Percentiles rank a stretch among this genome's conserved stretches.
phyloP scores from a whole-genome alignment of 2,329 filamentous ascomycete genomes.

The Botrytis byssoidea region DNA sequence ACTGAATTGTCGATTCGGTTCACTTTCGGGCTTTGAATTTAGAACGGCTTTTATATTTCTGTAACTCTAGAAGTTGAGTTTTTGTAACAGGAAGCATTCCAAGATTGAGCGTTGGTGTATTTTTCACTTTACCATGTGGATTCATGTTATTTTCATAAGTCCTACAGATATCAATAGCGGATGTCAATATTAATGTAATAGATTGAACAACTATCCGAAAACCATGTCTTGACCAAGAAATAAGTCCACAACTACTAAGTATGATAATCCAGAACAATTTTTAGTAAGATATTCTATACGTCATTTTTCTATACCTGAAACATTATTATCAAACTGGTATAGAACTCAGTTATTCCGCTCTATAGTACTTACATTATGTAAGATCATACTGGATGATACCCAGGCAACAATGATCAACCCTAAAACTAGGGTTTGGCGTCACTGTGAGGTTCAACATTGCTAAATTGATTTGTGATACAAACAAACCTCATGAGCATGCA shows the following conservation, averaged over 20 bases:
- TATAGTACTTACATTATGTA: neutral
- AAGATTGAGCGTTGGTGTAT: neutral
- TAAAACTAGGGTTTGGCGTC: neutral
- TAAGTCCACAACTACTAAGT: neutral
- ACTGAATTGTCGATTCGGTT: neutral
- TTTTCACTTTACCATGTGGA: neutral
- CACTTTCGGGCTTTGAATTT: neutral
- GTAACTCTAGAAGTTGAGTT: neutral
- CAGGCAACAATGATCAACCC: neutral
- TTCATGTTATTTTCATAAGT: neutral
- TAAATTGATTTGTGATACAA: fast-evolving
- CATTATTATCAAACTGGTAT: neutral
- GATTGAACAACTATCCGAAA: neutral
- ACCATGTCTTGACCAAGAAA: neutral
- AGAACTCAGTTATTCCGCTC: neutral
- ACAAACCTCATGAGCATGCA: neutral
- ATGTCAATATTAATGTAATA: neutral
- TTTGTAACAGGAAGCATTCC: neutral
- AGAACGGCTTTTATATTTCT: neutral
- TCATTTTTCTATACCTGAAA: neutral
- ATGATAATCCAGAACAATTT: neutral
- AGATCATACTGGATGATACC: neutral
- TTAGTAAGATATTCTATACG: neutral
- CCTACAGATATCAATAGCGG: neutral
- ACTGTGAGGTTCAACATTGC: neutral